phyloP scores from a whole-genome alignment of 108 stramenopile genomes.

The Nitzschia sp. region DNA sequence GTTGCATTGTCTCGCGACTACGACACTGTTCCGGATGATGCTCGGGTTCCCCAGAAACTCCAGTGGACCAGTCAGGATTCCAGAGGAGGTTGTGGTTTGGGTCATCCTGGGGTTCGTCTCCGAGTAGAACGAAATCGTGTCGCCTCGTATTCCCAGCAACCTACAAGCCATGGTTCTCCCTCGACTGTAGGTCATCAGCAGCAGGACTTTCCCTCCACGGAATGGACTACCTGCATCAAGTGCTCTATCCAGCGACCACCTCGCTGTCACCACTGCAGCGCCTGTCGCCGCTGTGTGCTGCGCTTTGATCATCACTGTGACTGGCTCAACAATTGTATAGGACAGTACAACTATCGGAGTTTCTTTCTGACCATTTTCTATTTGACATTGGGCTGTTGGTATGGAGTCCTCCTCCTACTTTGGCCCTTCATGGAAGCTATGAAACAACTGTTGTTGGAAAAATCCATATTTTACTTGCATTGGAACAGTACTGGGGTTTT shows the following conservation, averaged over 20 bases:
- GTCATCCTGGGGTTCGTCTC: conserved; percentile 22
- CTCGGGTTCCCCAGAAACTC: neutral
- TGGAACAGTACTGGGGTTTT: conserved; percentile 59
- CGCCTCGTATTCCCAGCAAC: conserved; percentile 17
- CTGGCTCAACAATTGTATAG: conserved; percentile 98
- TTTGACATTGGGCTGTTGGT: conserved; percentile 61
- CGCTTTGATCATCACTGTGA: conserved; percentile 96
- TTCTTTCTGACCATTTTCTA: conserved; percentile 67
- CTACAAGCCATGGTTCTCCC: neutral
- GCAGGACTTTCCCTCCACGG: conserved; percentile 35
- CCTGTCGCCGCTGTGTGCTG: conserved; percentile 68
- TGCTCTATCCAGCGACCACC: conserved; percentile 67
- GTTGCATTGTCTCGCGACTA: conserved; percentile 37
- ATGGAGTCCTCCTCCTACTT: conserved; percentile 55
- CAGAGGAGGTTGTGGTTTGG: conserved; percentile 47
- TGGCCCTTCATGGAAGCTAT: conserved; percentile 51
- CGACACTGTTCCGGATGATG: neutral
- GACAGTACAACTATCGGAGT: conserved; percentile 79
- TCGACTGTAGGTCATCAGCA: neutral
- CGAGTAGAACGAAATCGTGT: conserved; percentile 30
- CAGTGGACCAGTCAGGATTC: conserved; percentile 36
- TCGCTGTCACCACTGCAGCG: conserved; percentile 76
- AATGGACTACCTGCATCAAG: conserved; percentile 54
- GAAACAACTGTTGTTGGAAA: conserved; percentile 34
- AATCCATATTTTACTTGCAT: conserved; percentile 49